Conservation (phyloP, 139 green algal species). For the Micromonas pusilla region DNA sequence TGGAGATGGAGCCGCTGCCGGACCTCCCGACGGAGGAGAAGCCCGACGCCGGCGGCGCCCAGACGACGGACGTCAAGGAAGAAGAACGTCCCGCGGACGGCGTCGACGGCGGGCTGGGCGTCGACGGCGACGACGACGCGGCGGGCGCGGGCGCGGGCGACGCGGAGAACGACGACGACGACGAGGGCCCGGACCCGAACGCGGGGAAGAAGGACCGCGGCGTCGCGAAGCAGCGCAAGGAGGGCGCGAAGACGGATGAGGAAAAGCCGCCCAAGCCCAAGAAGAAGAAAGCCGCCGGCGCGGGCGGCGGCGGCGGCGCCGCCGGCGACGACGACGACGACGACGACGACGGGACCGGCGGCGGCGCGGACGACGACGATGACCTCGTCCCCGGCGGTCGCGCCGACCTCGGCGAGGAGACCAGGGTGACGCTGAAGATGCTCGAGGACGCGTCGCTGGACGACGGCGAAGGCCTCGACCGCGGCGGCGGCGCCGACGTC, state of each 20-base stretch:
- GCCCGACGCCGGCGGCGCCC: slow-evolving; percentile 17
- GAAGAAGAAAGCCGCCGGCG: not conserved
- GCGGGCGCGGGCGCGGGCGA: slow-evolving; percentile 25
- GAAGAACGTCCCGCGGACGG: slow-evolving; percentile 13
- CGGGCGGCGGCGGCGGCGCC: not conserved
- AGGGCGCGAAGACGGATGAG: not conserved
- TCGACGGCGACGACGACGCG: not conserved
- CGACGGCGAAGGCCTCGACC: too few species aligned
- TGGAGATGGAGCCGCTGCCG: slow-evolving; percentile 1
- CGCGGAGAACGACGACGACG: slow-evolving; percentile 3
- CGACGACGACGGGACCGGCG: slow-evolving; percentile 21
- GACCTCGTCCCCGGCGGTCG: slow-evolving; percentile 15
- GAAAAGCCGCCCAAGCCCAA: not conserved
- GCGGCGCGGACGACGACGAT: slow-evolving; percentile 23
- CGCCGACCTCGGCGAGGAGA: slow-evolving; percentile 22
- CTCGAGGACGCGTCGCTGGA: not conserved
- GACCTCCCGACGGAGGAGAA: slow-evolving; percentile 24
- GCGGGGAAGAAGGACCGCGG: slow-evolving; percentile 11
- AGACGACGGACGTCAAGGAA: not conserved
- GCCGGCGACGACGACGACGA: slow-evolving; percentile 16
- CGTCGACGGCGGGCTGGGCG: not conserved
- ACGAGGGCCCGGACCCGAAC: slow-evolving; percentile 25
- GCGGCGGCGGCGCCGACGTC: too few species aligned
- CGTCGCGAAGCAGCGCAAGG: not conserved
- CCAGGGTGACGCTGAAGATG: slow-evolving; percentile 23